Percentiles rank a stretch among this genome's conserved stretches.
Evolutionary conservation across 2,329 filamentous ascomycete species (phyloP).

Genomic region (Colletotrichum theobromicola): DNA sequence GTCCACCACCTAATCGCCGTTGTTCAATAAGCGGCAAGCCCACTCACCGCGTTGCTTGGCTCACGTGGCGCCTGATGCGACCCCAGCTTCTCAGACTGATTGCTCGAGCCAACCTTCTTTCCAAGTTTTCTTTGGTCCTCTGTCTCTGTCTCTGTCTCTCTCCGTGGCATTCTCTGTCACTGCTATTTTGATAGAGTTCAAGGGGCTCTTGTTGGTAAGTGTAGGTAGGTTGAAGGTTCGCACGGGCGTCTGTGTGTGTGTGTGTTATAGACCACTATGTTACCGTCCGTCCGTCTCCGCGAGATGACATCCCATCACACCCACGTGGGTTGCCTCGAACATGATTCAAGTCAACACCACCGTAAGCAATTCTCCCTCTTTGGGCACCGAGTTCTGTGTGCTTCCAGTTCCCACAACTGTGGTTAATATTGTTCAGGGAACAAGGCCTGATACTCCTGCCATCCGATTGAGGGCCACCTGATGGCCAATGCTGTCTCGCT

Average conservation of each 20-base stretch:
- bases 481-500: slow-evolving; percentile 2
- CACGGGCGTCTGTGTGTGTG: background rate
- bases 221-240: background rate
- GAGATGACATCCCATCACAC: background rate
- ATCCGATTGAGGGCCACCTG: background rate
- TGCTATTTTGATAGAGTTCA: background rate
- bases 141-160: background rate
- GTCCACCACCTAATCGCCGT: background rate
- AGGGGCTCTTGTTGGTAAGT: background rate
- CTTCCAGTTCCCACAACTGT: background rate
- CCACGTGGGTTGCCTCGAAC: background rate
- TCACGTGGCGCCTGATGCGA: slow-evolving; percentile 17
- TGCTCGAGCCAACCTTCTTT: background rate
- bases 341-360: background rate
- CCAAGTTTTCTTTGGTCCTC: background rate
- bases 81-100: slow-evolving; percentile 6
- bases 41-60: slow-evolving; percentile 8
- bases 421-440: background rate
- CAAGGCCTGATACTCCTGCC: background rate
- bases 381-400: background rate
- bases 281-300: background rate
- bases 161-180: background rate
- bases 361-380: background rate
- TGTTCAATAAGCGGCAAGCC: slow-evolving; percentile 9
- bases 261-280: too few species aligned